Percentiles rank a stretch among this genome's conserved stretches.
Evolutionary conservation across 2,329 filamentous ascomycete genomes (phyloP).

Genomic region (Calonectria montana): DNA sequence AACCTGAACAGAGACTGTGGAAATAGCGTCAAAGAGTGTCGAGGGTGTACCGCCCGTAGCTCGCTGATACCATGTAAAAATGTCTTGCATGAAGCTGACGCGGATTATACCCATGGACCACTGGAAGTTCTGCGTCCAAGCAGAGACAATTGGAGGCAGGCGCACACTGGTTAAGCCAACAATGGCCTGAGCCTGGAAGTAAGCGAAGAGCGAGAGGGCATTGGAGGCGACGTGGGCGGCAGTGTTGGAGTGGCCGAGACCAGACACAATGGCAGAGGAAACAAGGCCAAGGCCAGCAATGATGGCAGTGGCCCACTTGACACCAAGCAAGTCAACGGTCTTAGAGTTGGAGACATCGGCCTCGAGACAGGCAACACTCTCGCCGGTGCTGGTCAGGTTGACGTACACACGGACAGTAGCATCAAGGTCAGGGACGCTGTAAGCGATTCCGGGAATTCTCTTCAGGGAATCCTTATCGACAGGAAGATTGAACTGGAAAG

Average conservation of each 20-base stretch:
- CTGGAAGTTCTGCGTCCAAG: constrained; percentile 98
- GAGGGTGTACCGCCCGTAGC: constrained; percentile 89
- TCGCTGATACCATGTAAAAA: constrained; percentile 96
- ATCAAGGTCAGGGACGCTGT: constrained; percentile 90
- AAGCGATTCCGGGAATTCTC: constrained; percentile 84
- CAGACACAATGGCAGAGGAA: constrained; percentile 89
- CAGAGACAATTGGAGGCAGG: constrained; percentile 86
- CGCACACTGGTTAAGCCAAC: constrained; percentile 84
- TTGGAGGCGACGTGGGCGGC: constrained; percentile 95
- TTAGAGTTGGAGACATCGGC: constrained; percentile 90
- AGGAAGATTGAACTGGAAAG: constrained; percentile 76
- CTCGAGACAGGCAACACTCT: constrained; percentile 85
- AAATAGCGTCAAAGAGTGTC: constrained; percentile 79
- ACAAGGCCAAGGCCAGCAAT: constrained; percentile 87
- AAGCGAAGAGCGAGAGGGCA: constrained; percentile 91
- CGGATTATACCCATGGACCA: constrained; percentile 98
- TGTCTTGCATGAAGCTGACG: constrained; percentile 85
- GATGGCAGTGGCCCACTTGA: constrained; percentile 90
- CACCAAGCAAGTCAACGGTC: constrained; percentile 88
- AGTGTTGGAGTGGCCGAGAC: constrained; percentile 91
- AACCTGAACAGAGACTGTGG: constrained; percentile 84
- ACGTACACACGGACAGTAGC: constrained; percentile 86
- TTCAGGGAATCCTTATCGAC: constrained; percentile 68
- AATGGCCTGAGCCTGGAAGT: constrained; percentile 95
- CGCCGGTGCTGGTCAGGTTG: constrained; percentile 71